Evolutionary conservation across 2,329 filamentous ascomycete species (phyloP).

Genomic region (Xylariaceae sp.): DNA sequence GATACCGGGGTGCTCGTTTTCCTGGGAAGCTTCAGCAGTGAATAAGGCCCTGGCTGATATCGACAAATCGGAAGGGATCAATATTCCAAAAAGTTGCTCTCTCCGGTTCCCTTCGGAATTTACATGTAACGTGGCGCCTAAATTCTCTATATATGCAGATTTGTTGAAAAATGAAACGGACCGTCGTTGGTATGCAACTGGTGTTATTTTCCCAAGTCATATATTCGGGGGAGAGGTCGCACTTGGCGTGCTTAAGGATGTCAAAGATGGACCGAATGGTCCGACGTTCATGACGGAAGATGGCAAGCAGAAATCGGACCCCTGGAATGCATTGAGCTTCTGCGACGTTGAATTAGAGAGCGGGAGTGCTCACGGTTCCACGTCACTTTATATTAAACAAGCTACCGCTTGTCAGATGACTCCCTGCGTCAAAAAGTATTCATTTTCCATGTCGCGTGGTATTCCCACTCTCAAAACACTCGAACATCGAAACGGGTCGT

Average conservation of each 20-base stretch:
- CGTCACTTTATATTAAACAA: background rate
- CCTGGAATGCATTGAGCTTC: background rate
- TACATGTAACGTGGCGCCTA: background rate
- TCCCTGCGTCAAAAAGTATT: constrained; percentile 9
- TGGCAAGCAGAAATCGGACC: background rate
- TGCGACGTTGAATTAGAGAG: constrained; percentile 2
- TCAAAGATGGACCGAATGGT: too few relatives aligned
- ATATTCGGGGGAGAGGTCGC: too few relatives aligned
- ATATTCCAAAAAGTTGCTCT: background rate
- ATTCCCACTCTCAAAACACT: background rate
- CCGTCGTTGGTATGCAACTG: too few relatives aligned
- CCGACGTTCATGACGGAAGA: background rate
- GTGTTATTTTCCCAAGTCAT: too few relatives aligned
- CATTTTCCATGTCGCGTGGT: constrained; percentile 2
- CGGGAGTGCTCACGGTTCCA: background rate
- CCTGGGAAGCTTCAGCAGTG: background rate
- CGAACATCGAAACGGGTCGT: constrained; percentile 4
- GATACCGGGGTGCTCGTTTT: background rate
- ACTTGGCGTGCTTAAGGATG: too few relatives aligned
- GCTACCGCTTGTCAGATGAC: constrained; percentile 3
- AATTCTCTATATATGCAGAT: background rate
- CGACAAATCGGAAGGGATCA: background rate
- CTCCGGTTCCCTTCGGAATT: background rate
- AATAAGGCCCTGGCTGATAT: background rate
- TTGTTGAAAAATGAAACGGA: too few relatives aligned